Conservation (phyloP, 1,284 basidiomycete species). For the Sanguinoderma infundibulare region DNA sequence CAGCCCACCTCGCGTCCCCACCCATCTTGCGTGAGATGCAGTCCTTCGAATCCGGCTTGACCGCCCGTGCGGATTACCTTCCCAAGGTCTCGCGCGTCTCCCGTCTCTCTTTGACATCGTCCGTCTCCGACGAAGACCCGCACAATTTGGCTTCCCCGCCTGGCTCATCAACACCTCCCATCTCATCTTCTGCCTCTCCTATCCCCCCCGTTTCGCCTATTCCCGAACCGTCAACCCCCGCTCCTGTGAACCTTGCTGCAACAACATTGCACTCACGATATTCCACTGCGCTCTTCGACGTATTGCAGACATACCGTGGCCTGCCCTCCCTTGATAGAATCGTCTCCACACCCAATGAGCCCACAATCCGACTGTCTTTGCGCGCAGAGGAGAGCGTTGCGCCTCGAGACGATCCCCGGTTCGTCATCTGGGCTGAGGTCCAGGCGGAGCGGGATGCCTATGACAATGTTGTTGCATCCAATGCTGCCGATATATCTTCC, state of each 20-base stretch:
- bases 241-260: slow-evolving; percentile 33
- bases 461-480: slow-evolving; percentile 46
- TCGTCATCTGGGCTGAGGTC: slow-evolving; percentile 86
- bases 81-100: slow-evolving; percentile 25
- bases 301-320: slow-evolving; percentile 80
- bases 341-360: slow-evolving; percentile 49
- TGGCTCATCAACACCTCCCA: slow-evolving; percentile 7
- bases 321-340: slow-evolving; percentile 68
- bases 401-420: slow-evolving; percentile 83
- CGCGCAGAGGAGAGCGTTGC: slow-evolving; percentile 66
- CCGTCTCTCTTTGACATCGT: slow-evolving; percentile 22
- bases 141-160: slow-evolving; percentile 8
- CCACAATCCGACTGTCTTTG: slow-evolving; percentile 69
- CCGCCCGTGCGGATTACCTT: slow-evolving; percentile 54
- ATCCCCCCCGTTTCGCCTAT: slow-evolving; percentile 17
- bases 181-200: slow-evolving; percentile 10
- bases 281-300: slow-evolving; percentile 76
- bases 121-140: slow-evolving; percentile 25
- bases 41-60: slow-evolving; percentile 79
- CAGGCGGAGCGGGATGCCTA: slow-evolving; percentile 44
- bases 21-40: slow-evolving; percentile 75
- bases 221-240: slow-evolving; percentile 12
- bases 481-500: slow-evolving; percentile 51
- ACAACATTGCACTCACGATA: slow-evolving; percentile 64
- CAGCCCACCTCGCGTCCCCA: slow-evolving; percentile 44